These are phyloP conservation scores for Cyanodermella asteris DNA, from an alignment of 2,329 filamentous ascomycete genomes.

Conservation along the genomic window DNA sequence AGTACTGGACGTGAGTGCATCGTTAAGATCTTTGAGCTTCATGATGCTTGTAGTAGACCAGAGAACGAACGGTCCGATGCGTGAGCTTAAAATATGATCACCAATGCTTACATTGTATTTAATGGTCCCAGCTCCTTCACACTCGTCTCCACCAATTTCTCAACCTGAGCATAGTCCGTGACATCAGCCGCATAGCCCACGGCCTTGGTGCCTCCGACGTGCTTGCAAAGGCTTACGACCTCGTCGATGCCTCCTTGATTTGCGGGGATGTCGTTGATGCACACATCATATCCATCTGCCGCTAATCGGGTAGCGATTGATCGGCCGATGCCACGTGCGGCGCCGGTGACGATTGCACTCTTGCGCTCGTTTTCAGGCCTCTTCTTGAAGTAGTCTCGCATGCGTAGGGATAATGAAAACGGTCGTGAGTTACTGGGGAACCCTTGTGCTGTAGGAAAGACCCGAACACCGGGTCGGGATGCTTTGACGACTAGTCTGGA, in stretches of 20 bases:
- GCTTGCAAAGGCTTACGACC: slow-evolving; percentile 22
- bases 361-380: slow-evolving; percentile 21
- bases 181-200: slow-evolving; percentile 39
- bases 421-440: too few species aligned
- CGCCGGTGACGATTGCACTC: slow-evolving; percentile 37
- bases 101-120: slow-evolving; percentile 26
- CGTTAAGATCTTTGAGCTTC: too few species aligned
- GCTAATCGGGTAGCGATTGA: slow-evolving; percentile 41
- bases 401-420: too few species aligned
- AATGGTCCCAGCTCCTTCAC: slow-evolving; percentile 31
- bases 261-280: slow-evolving; percentile 38
- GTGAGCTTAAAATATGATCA: too few species aligned
- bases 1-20: too few species aligned
- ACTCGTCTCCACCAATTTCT: slow-evolving; percentile 28
- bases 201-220: slow-evolving; percentile 28
- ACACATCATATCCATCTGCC: slow-evolving; percentile 42
- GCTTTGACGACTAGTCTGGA: too few species aligned
- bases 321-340: too few species aligned
- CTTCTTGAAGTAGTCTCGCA: too few species aligned
- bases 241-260: slow-evolving; percentile 31
- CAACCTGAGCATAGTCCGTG: slow-evolving; percentile 31
- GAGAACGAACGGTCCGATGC: too few species aligned
- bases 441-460: too few species aligned
- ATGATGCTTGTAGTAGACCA: too few species aligned
- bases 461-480: too few species aligned